Conservation (phyloP, 352 stramenopile genomes). For the Pythium pectinolyticum region DNA sequence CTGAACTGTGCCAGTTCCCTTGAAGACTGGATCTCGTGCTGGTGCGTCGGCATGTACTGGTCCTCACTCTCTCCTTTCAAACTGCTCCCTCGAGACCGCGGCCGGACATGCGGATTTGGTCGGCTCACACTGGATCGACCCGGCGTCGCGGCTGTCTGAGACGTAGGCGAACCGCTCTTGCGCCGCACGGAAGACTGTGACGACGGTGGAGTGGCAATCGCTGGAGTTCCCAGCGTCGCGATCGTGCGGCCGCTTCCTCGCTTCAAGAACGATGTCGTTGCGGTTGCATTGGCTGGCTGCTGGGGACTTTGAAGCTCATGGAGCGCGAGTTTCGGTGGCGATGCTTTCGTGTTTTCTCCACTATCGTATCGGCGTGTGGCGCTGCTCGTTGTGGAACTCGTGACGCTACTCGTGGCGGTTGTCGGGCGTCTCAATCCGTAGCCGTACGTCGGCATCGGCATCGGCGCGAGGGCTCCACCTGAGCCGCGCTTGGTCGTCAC, state of each 20-base stretch:
- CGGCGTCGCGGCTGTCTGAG: neutral
- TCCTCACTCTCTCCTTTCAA: neutral
- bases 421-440: slow-evolving; percentile 7
- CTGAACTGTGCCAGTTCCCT: neutral
- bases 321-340: slow-evolving; percentile 17
- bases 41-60: neutral
- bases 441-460: neutral
- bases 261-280: slow-evolving; percentile 12
- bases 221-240: slow-evolving; percentile 18
- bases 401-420: neutral
- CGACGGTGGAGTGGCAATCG: neutral
- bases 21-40: neutral
- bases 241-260: slow-evolving; percentile 27
- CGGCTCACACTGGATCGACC: no score
- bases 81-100: neutral
- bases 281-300: neutral
- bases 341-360: neutral
- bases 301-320: slow-evolving; percentile 13
- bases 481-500: slow-evolving; percentile 10
- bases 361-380: neutral
- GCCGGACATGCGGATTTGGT: no score
- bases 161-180: slow-evolving; percentile 10
- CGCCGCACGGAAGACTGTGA: slow-evolving; percentile 2
- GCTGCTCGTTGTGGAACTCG: neutral
- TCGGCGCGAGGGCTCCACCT: neutral